These are phyloP conservation scores for Berkeleyomyces rouxiae DNA, from an alignment of 2,329 filamentous ascomycete species.

Conservation along the genomic window DNA sequence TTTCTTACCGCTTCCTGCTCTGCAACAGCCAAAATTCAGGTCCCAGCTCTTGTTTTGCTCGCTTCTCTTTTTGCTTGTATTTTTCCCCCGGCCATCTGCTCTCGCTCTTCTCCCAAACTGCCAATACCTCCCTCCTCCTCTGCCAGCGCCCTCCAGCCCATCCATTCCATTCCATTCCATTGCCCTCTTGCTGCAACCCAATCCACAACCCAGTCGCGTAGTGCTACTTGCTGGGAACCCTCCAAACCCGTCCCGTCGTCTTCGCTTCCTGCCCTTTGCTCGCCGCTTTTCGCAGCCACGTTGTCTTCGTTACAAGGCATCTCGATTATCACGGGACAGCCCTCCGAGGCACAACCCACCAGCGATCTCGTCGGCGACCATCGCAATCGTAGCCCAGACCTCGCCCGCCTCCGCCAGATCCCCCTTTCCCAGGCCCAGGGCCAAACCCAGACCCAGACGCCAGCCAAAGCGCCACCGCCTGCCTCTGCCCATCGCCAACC, in stretches of 20 bases:
- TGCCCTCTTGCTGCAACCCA: too few relatives aligned
- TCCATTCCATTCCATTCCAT: too few relatives aligned
- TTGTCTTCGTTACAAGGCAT: constrained; percentile 22
- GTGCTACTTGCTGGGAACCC: background rate
- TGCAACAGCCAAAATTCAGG: background rate
- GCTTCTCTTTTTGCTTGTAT: background rate
- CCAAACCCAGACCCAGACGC: too few relatives aligned
- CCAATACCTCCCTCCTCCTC: too few relatives aligned
- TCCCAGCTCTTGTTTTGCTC: background rate
- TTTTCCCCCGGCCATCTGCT: background rate
- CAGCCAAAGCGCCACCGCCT: constrained; percentile 7
- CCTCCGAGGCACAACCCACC: constrained; percentile 11
- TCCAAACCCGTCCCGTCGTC: background rate
- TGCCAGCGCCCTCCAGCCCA: too few relatives aligned
- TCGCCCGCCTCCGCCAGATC: constrained; percentile 3
- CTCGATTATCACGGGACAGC: constrained; percentile 8
- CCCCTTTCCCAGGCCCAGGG: constrained; percentile 1
- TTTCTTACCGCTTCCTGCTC: constrained; percentile 1
- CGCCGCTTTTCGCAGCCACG: constrained; percentile 24
- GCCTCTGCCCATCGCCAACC: constrained; percentile 15
- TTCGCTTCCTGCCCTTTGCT: background rate
- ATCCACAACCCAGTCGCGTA: too few relatives aligned
- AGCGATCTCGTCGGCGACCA: background rate
- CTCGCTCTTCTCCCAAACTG: background rate
- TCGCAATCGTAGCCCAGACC: background rate